Conservation (phyloP, 306 rosid genomes). For the Alnus rubra region DNA sequence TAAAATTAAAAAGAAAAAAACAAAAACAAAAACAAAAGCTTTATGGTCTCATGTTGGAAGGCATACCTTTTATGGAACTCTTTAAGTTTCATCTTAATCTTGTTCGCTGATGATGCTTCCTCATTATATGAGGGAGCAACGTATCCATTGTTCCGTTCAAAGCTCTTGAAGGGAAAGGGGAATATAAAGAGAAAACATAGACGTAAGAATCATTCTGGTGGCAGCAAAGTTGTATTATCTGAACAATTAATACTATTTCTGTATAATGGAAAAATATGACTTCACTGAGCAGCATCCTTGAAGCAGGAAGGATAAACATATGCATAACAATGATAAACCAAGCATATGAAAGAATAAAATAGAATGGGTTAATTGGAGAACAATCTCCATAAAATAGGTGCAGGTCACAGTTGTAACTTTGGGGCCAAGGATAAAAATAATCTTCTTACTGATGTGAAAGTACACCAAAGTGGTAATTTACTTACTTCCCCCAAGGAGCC, state of each 20-base stretch:
- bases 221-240: not conserved
- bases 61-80: slow-evolving; percentile 86
- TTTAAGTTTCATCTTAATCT: slow-evolving; percentile 87
- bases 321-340: not conserved
- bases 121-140: slow-evolving; percentile 75
- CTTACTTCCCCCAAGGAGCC: slow-evolving; percentile 69
- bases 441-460: not conserved
- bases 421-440: slow-evolving; percentile 5
- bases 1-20: not conserved
- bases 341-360: not conserved
- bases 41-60: not conserved
- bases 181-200: slow-evolving; percentile 7
- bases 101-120: slow-evolving; percentile 80
- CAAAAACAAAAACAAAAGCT: not conserved
- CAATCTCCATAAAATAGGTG: slow-evolving; percentile 23
- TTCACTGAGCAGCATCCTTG: not conserved
- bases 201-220: not conserved
- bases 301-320: not conserved
- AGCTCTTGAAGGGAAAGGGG: slow-evolving; percentile 37
- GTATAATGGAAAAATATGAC: not conserved
- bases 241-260: not conserved
- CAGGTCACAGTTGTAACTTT: slow-evolving; percentile 8
- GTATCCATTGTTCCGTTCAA: slow-evolving; percentile 65
- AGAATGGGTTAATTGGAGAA: not conserved
- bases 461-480: slow-evolving; percentile 23